Conservation (phyloP, 2,329 filamentous ascomycete genomes). For the Aspergillus glaucus region DNA sequence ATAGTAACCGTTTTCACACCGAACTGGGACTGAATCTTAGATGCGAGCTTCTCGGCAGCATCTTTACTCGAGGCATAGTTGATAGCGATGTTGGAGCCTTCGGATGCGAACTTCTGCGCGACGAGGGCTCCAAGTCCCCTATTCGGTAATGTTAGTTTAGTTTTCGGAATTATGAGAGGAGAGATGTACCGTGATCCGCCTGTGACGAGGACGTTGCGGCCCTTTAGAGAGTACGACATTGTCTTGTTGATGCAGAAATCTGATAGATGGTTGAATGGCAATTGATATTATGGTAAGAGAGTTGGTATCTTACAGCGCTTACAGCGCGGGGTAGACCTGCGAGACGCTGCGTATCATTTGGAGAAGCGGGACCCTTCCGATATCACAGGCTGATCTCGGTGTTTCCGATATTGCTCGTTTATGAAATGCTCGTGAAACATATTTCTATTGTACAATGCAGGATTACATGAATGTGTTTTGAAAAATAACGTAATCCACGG, state of each 20-base stretch:
- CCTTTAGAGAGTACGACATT: conserved; percentile 57
- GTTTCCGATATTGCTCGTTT: too few relatives aligned
- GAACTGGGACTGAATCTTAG: conserved; percentile 49
- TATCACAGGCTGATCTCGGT: too few relatives aligned
- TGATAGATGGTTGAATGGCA: too few relatives aligned
- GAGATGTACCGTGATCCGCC: conserved; percentile 54
- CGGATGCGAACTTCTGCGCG: conserved; percentile 59
- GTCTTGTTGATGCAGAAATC: background rate
- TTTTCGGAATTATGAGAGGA: background rate
- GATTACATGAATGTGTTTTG: background rate
- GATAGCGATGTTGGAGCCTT: conserved; percentile 64
- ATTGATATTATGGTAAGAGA: background rate
- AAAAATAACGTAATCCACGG: too few relatives aligned
- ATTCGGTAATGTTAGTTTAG: conserved; percentile 16
- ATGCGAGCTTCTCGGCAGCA: conserved; percentile 54
- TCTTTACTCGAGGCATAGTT: conserved; percentile 63
- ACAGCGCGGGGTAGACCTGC: background rate
- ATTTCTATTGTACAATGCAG: background rate
- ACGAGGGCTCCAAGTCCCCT: conserved; percentile 68
- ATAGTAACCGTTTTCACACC: conserved; percentile 50
- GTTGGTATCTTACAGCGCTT: background rate
- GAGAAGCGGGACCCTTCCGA: too few relatives aligned
- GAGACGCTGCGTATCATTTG: too few relatives aligned
- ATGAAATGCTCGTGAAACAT: too few relatives aligned
- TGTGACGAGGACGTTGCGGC: conserved; percentile 58